Base-by-base conservation (phyloP, 2,329 filamentous ascomycete genomes). In the Myrmaecium sp. region DNA sequence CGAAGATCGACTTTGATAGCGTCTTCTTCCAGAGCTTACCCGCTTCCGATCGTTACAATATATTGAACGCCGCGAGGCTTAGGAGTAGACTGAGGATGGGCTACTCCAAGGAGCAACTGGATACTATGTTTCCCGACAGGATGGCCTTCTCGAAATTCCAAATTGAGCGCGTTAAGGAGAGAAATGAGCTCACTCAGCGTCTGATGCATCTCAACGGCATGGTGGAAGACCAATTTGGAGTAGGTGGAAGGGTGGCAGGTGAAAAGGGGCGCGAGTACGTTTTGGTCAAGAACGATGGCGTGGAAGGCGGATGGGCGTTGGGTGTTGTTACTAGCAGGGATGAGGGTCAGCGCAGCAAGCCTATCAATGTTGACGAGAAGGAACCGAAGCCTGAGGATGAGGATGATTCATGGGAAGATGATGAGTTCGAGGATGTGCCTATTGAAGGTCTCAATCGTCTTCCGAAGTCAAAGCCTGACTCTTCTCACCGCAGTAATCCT, bases 71-170 rank as follows among this genome's bases (percentile, higher is more conserved):
- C 1, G 89, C 91, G 2, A 67, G 89, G 33, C 48, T 98, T 33
- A 65, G 89, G 30, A 93, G 82, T 49, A 67, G 89, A 28, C 60
- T 98, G 42, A 71, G 89, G 46, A 93, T 98, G 86, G 89, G 89
- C 0, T 69, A 93, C 41, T 92, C 81, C 30, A 95, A 95, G 51
- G 86, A 98, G 36, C 89, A 98, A 52, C 56, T 98, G 9, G 84
- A 95, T 38, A 69, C 65, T 23, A 98, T 98, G 89, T 98, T 98
- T 47, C 86, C 89, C 0, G 78, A 98, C 47, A 72, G 89, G 14
- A 94, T 98, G 83, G 89, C 77, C 1, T 98, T 98, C 45, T 94
- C 84, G 1, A 76, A 66, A 33, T 98, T 98, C 44, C 89, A 98
- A 51, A 93, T 98, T 31, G 89, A 95, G 46, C 65, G 89, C 31